Conservation (phyloP, 257 asterid genomes). For the Ballota nigra region DNA sequence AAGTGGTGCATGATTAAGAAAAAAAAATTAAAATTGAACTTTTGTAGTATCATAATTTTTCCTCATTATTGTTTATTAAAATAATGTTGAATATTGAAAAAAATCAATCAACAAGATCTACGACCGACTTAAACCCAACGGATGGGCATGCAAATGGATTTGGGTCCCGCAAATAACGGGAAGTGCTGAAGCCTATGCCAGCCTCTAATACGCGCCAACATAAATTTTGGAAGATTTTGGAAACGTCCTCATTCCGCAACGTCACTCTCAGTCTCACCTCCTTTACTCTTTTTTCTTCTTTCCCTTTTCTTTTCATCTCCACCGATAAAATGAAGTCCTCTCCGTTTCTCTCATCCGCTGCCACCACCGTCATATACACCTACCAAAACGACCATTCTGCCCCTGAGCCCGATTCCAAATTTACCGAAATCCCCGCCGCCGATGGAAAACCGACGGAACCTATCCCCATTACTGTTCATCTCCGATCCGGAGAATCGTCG, state of each 20-base stretch:
- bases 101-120: neutral
- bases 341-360: conserved; percentile 28
- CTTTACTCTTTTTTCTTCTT: neutral
- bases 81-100: neutral
- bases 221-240: conserved; percentile 16
- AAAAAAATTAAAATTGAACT: no score
- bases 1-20: no score
- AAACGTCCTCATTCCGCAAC: conserved; percentile 33
- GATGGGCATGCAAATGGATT: neutral
- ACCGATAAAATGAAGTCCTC: conserved; percentile 38
- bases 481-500: conserved; percentile 25
- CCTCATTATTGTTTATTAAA: neutral
- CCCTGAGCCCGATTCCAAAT: conserved; percentile 27
- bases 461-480: conserved; percentile 28
- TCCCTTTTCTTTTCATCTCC: conserved; percentile 5
- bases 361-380: conserved; percentile 38
- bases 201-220: conserved; percentile 31
- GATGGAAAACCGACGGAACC: conserved; percentile 25
- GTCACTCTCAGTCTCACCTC: conserved; percentile 24
- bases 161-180: conserved; percentile 30
- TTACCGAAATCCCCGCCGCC: conserved; percentile 36
- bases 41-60: neutral
- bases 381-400: conserved; percentile 38
- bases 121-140: conserved; percentile 10
- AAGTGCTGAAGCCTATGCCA: conserved; percentile 19